A percentile compares a stretch with the other conserved stretches of the same genome.
These are phyloP conservation scores for Lipomyces japonicus DNA, from an alignment of 805 yeast species.

Conservation along the genomic window DNA sequence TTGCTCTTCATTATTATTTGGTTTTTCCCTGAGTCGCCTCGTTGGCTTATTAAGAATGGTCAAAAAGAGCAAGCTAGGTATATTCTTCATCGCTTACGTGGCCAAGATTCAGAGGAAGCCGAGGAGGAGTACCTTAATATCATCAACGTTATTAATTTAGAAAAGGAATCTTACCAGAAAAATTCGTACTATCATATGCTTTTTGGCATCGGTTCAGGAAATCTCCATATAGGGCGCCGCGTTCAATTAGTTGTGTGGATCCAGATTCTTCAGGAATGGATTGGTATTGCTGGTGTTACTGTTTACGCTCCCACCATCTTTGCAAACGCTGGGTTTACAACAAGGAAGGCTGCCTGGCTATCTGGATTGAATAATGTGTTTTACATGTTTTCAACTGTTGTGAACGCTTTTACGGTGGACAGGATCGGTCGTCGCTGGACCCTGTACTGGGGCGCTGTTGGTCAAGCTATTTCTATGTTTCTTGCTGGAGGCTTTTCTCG, in stretches of 20 bases:
- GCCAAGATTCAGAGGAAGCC: slow-evolving; percentile 4
- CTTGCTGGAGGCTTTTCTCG: slow-evolving; percentile 40
- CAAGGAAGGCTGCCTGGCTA: slow-evolving; percentile 4
- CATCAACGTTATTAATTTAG: slow-evolving; percentile 17
- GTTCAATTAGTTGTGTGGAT: slow-evolving; percentile 36
- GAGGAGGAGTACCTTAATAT: slow-evolving; percentile 5
- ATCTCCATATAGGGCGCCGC: slow-evolving; percentile 6
- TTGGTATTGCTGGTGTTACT: slow-evolving; percentile 44
- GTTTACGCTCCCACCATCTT: slow-evolving; percentile 12
- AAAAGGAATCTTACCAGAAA: slow-evolving; percentile 11
- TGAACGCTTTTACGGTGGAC: slow-evolving; percentile 23
- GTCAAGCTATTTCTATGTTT: slow-evolving; percentile 41
- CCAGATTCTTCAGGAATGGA: slow-evolving; percentile 40
- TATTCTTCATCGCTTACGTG: slow-evolving; percentile 7
- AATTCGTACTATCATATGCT: slow-evolving; percentile 41
- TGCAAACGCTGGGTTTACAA: slow-evolving; percentile 9
- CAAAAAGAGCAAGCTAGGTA: slow-evolving; percentile 42
- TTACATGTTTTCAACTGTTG: slow-evolving; percentile 15
- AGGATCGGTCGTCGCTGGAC: slow-evolving; percentile 24
- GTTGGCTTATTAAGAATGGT: slow-evolving; percentile 43
- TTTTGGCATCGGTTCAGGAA: slow-evolving; percentile 39
- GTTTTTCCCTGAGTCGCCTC: slow-evolving; percentile 45
- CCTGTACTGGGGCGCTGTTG: slow-evolving; percentile 23
- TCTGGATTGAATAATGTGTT: slow-evolving; percentile 18
- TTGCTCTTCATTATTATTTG: slow-evolving; percentile 42